These are phyloP conservation scores for Colletotrichum tropicicola DNA, from an alignment of 2,329 filamentous ascomycete species.

Conservation along the genomic window DNA sequence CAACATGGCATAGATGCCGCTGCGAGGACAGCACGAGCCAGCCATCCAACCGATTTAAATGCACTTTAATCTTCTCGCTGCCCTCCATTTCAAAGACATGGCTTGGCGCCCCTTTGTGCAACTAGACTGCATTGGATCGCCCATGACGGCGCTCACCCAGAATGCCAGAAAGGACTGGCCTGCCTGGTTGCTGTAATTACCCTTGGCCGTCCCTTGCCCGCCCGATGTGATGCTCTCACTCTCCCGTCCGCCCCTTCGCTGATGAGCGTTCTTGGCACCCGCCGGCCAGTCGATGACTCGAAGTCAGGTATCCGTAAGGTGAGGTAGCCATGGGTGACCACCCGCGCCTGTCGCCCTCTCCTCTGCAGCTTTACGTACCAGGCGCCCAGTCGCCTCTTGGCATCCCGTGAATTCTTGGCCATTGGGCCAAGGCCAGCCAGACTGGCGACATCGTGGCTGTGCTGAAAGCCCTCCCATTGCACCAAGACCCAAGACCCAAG, in stretches of 20 bases:
- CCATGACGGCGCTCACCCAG: too few species aligned
- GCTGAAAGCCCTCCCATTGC: neutral
- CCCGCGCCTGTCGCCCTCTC: too few species aligned
- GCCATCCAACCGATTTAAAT: too few species aligned
- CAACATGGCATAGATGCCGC: too few species aligned
- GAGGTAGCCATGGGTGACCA: neutral
- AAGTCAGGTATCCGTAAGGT: neutral
- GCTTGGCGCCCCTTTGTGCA: conserved; percentile 11
- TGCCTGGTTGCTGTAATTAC: neutral
- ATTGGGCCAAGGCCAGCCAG: neutral
- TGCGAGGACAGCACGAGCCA: too few species aligned
- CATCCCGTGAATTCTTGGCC: conserved; percentile 7
- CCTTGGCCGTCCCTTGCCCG: neutral
- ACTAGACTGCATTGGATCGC: neutral
- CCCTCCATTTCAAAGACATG: conserved; percentile 9
- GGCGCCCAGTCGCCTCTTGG: conserved; percentile 14
- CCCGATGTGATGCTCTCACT: neutral
- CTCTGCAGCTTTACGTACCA: conserved; percentile 24
- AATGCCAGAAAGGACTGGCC: neutral
- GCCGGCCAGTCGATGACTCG: neutral
- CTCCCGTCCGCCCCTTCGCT: neutral
- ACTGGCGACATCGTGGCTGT: conserved; percentile 9
- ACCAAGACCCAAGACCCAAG: neutral
- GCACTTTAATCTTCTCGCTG: neutral
- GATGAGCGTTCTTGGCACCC: neutral